Base-by-base conservation (phyloP, 1,139 yeast species). In the Suhomyces yuchorum region DNA sequence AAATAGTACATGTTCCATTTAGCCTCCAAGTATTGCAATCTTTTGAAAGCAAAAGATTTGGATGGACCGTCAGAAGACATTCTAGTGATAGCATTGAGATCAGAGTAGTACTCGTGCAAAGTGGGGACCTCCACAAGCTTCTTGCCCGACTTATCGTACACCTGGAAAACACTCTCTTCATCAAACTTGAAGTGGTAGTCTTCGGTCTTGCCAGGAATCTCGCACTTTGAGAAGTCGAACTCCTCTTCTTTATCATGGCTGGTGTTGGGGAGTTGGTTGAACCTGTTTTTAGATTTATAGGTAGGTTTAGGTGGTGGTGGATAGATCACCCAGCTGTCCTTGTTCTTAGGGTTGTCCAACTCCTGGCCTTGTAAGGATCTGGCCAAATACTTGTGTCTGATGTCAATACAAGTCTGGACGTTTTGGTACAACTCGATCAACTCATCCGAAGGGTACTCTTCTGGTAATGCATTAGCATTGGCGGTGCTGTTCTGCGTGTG, bases 231-330 rank as follows among this genome's bases (percentile, higher is more conserved):
- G 48, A 87, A 71, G 48, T 84, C 81, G 63, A 93, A 92, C 20
- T 79, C 81, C 51, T 78, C 56, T 30, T 61, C 64, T 22, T 59
- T 53, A 65, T 75, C 63, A 35, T 57, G 53, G 14, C 61, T 61
- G 19, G 57, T 55, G 3, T 56, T 59, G 9, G 70, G 71, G 48
- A 80, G 65, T 71, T 84, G 82, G 68, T 87, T 73, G 81, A 67
- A 74, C 51, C 80, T 66, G 53, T 76, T 72, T 46, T 79, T 83
- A 19, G 87, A 80, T 58, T 87, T 87, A 80, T 96, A 93, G 23
- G 95, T 84, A 1, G 99, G 97, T 52, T 84, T 84, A 11, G 99
- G 99, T 1, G 98, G 98, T 9, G 87, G 84, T 0, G 99, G 99
- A 62, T 92, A 92, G 43, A 95, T 84, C 14, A 64, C 63, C 98